Conservation (phyloP, 352 stramenopile species). For the Thalassiosira exigua region DNA sequence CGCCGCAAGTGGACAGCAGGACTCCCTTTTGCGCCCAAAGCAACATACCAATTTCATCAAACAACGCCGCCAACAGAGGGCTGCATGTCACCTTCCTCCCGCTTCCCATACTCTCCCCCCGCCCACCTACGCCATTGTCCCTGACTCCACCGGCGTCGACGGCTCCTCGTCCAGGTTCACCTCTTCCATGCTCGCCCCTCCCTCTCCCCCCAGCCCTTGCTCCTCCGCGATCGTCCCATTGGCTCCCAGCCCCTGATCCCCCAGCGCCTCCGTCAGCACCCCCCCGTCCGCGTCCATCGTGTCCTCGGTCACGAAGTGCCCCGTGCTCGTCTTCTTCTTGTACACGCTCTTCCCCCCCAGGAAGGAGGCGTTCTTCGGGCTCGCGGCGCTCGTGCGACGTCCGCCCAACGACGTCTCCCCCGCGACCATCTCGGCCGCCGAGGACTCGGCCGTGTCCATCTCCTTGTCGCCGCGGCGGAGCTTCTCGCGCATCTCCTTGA, state of each 20-base stretch:
- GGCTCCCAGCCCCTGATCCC: background rate
- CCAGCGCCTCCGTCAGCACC: conserved; percentile 40
- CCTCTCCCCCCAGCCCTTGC: background rate
- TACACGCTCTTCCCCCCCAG: conserved; percentile 42
- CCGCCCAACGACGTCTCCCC: too few species aligned
- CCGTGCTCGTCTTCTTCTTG: conserved; percentile 33
- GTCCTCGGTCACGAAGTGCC: conserved; percentile 26
- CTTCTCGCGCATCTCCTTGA: conserved; percentile 1
- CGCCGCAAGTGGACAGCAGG: too few species aligned
- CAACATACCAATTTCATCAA: too few species aligned
- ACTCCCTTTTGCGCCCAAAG: too few species aligned
- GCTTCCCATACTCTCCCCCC: too few species aligned
- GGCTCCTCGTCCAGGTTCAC: conserved; percentile 49
- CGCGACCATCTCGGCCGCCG: background rate
- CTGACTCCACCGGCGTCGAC: too few species aligned
- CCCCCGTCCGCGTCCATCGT: conserved; percentile 50
- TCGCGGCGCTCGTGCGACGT: too few species aligned
- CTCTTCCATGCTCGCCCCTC: conserved; percentile 33
- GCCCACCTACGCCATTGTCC: too few species aligned
- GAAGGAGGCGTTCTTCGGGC: too few species aligned
- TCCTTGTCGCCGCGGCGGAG: conserved; percentile 12
- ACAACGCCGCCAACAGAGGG: too few species aligned
- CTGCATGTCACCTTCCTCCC: too few species aligned
- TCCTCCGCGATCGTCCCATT: conserved; percentile 1
- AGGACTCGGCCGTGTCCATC: conserved; percentile 4